Evolutionary conservation across 2,329 filamentous ascomycete genomes (phyloP), one percentile per base, ranked within the genome.

Genomic region (Byssoonygena ceratinophila): DNA sequence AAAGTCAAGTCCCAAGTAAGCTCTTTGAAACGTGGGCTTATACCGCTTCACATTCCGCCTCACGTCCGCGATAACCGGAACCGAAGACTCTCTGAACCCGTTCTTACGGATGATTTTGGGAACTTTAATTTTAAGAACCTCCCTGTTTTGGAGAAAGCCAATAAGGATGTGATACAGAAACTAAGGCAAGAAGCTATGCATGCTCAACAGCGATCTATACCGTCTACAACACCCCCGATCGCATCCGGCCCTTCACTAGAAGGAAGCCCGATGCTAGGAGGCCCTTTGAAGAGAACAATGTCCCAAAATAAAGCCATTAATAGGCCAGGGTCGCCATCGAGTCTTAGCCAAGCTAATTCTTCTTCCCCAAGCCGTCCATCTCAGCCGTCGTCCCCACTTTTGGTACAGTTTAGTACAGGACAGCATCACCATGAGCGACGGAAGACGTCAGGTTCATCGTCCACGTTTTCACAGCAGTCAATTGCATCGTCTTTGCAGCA

Each of bases 91-190:
- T 97, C 91, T 66, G 92, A 98, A 68, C 92, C 92, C 1, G 82
- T 91, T 14, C 79, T 82, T 29, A 78, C 84, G 0, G 92, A 98
- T 66, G 94, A 98, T 65, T 98, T 98, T 74, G 92, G 92, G 29
- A 89, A 82, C 57, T 98, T 98, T 68, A 82, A 88, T 36, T 98
- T 95, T 76, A 98, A 98, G 72, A 98, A 98, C 61, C 73, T 98
- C 46, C 90, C 91, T 0, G 91, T 97, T 18, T 76, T 98, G 16
- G 92, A 97, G 63, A 97, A 96, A 68, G 92, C 92, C 51, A 98
- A 98, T 70, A 98, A 98, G 66, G 92, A 98, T 62, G 89, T 97
- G 27, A 95, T 98, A 29, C 90, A 97, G 62, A 97, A 97, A 67
- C 75, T 98, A 53, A 83, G 90, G 9, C 88, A 90, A 20, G 90